These are phyloP conservation scores for Trypanosoma caninum DNA, from an alignment of 208 protist species.

Conservation along the genomic window DNA sequence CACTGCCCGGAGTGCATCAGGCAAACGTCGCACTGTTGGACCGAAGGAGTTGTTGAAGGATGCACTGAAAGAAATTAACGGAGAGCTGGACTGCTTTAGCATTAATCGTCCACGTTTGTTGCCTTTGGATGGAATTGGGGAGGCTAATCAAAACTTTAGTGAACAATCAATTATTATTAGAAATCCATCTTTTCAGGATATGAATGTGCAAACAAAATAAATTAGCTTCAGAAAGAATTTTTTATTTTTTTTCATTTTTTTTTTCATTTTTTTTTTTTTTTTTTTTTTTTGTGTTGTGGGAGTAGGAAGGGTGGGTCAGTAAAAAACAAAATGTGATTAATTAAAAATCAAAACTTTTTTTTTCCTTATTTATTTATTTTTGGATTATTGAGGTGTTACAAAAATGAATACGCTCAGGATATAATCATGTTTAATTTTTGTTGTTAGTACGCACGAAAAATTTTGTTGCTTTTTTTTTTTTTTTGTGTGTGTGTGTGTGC, in stretches of 20 bases:
- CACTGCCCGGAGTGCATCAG: slow-evolving; percentile 17
- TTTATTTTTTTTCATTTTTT: not conserved
- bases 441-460: too few species aligned
- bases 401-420: not conserved
- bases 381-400: not conserved
- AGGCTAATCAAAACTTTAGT: slow-evolving; percentile 10
- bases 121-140: slow-evolving; percentile 33
- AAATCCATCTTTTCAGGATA: slow-evolving; percentile 34
- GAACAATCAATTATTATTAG: slow-evolving; percentile 58
- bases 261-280: slow-evolving; percentile 5
- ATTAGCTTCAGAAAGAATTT: too few species aligned
- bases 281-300: not conserved
- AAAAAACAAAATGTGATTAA: not conserved
- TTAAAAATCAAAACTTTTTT: not conserved
- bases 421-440: too few species aligned
- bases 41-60: slow-evolving; percentile 38
- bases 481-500: too few species aligned
- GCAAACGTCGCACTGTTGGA: slow-evolving; percentile 42
- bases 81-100: slow-evolving; percentile 38
- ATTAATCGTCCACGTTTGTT: slow-evolving; percentile 51
- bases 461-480: too few species aligned
- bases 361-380: too few species aligned
- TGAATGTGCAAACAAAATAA: too few species aligned
- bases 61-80: slow-evolving; percentile 44
- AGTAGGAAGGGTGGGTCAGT: not conserved